A percentile compares a stretch with the other conserved stretches of the same genome.
Evolutionary conservation across 2,329 filamentous ascomycete species (phyloP).

Genomic region (Cladosporium sp.): DNA sequence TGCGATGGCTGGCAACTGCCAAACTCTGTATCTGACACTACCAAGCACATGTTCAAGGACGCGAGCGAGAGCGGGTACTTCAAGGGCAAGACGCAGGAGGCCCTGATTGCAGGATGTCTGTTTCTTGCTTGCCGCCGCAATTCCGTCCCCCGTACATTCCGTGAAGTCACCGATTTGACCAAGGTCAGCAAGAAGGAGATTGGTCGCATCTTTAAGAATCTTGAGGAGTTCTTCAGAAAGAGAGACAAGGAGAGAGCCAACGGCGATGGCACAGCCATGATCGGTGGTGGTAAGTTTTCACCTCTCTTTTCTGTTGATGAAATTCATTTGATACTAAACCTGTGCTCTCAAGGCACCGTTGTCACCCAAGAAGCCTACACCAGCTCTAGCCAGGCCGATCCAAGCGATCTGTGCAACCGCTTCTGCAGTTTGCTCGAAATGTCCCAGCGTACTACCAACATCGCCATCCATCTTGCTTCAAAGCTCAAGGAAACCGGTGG

Average conservation of each 20-base stretch:
- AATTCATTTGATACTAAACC: slow-evolving; percentile 16
- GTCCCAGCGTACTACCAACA: slow-evolving; percentile 69
- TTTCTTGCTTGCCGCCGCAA: slow-evolving; percentile 96
- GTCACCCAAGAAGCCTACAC: slow-evolving; percentile 26
- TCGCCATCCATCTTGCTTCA: slow-evolving; percentile 72
- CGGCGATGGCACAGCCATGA: slow-evolving; percentile 20
- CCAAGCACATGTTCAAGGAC: slow-evolving; percentile 93
- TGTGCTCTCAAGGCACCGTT: slow-evolving; percentile 21
- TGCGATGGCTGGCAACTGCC: slow-evolving; percentile 82
- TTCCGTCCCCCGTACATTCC: slow-evolving; percentile 80
- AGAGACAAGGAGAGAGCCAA: slow-evolving; percentile 51
- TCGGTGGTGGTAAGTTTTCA: slow-evolving; percentile 46
- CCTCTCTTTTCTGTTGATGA: slow-evolving; percentile 14
- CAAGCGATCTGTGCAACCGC: slow-evolving; percentile 65
- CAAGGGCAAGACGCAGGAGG: slow-evolving; percentile 92
- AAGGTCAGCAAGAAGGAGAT: slow-evolving; percentile 97
- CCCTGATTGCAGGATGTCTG: slow-evolving; percentile 91
- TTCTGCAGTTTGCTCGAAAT: slow-evolving; percentile 81
- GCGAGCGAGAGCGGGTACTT: slow-evolving; percentile 89
- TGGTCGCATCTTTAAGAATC: slow-evolving; percentile 85
- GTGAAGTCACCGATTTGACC: slow-evolving; percentile 89
- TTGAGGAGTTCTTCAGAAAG: slow-evolving; percentile 81
- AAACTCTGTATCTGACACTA: slow-evolving; percentile 76
- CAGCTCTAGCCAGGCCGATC: slow-evolving; percentile 27
- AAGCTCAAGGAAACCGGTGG: slow-evolving; percentile 72